Conservation (phyloP, 2,329 filamentous ascomycete species). For the Cadophora malorum region DNA sequence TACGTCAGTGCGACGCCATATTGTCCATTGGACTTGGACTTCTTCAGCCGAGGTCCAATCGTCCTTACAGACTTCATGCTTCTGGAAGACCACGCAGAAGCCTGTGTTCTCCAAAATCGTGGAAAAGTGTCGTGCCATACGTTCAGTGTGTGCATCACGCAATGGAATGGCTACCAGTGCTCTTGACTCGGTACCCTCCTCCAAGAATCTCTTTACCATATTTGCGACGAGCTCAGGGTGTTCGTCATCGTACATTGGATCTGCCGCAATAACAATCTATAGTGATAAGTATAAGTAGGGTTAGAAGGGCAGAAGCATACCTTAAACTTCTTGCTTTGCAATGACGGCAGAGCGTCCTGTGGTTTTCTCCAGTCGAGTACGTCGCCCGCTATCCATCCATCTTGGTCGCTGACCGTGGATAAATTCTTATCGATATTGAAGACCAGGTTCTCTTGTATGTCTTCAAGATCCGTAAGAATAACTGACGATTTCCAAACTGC, state of each 20-base stretch:
- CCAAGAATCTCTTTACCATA: constrained; percentile 73
- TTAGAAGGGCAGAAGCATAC: constrained; percentile 23
- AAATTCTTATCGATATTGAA: constrained; percentile 74
- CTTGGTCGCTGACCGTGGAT: constrained; percentile 53
- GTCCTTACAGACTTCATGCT: constrained; percentile 69
- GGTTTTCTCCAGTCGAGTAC: constrained; percentile 63
- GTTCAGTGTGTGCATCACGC: constrained; percentile 69
- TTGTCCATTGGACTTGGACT: constrained; percentile 19
- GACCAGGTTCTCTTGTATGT: constrained; percentile 83
- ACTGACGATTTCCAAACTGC: constrained; percentile 71
- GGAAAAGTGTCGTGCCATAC: constrained; percentile 68
- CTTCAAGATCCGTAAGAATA: constrained; percentile 80
- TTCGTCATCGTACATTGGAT: constrained; percentile 84
- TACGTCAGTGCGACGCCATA: constrained; percentile 12
- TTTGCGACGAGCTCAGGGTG: constrained; percentile 78
- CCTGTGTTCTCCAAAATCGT: constrained; percentile 62
- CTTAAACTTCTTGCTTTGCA: constrained; percentile 54
- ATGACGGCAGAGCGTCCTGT: constrained; percentile 46
- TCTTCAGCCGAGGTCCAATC: constrained; percentile 68
- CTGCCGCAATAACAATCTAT: constrained; percentile 80
- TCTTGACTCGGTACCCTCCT: constrained; percentile 59
- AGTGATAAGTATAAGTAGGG: constrained; percentile 4
- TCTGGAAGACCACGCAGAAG: constrained; percentile 62
- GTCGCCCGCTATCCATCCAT: constrained; percentile 65
- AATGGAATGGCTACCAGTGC: constrained; percentile 83